These are phyloP conservation scores for Metschnikowia peoriensis DNA, from an alignment of 805 yeast species.

Conservation along the genomic window DNA sequence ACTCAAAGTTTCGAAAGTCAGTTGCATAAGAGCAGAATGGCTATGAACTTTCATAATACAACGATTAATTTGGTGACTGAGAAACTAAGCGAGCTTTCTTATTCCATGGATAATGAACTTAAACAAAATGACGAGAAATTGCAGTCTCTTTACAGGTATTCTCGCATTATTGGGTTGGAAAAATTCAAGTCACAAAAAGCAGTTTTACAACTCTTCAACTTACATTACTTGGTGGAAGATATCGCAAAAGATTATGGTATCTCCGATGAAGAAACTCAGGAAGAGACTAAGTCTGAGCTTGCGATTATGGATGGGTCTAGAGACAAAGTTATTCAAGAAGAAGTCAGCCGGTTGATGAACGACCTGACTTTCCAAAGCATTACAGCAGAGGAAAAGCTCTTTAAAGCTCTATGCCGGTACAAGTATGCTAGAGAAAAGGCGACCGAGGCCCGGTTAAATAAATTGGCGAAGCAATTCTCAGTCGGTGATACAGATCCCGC, in stretches of 20 bases:
- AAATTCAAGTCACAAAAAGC: slow-evolving; percentile 30
- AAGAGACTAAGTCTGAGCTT: slow-evolving; percentile 7
- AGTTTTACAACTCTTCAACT: slow-evolving; percentile 28
- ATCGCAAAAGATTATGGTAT: slow-evolving; percentile 17
- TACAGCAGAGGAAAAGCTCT: slow-evolving; percentile 31
- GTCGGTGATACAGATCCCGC: background rate
- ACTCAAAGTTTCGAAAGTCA: slow-evolving; percentile 38
- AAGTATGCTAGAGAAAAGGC: slow-evolving; percentile 14
- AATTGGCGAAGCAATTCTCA: background rate
- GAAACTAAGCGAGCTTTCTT: slow-evolving; percentile 38
- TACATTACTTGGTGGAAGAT: slow-evolving; percentile 33
- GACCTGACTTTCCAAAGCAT: slow-evolving; percentile 38
- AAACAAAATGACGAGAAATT: slow-evolving; percentile 36
- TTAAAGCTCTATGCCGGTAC: slow-evolving; percentile 12
- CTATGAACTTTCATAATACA: slow-evolving; percentile 32
- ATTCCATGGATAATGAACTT: slow-evolving; percentile 37
- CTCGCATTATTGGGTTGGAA: slow-evolving; percentile 22
- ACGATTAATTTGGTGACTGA: slow-evolving; percentile 37
- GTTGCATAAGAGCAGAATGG: slow-evolving; percentile 34
- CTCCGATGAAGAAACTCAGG: slow-evolving; percentile 9
- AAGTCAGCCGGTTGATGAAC: slow-evolving; percentile 37
- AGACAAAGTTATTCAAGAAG: slow-evolving; percentile 40
- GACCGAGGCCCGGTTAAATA: slow-evolving; percentile 7
- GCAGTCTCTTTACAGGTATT: slow-evolving; percentile 25
- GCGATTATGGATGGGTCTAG: slow-evolving; percentile 23